phyloP scores from a whole-genome alignment of 225 moss, liverwort and hornwort species.

The Bryum argenteum region DNA sequence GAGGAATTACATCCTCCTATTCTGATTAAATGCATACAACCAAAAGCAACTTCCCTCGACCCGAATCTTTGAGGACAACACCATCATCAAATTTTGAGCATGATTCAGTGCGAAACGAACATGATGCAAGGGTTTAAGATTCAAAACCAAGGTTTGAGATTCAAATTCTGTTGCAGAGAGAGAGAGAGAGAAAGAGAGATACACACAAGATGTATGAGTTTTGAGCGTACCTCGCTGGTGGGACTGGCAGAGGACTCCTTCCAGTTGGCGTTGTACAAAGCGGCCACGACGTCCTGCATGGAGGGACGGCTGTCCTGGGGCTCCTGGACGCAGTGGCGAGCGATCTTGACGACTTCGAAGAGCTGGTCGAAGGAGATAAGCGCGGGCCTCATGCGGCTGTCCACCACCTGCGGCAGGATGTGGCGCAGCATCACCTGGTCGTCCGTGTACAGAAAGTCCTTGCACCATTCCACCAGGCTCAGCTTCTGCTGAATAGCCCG shows the following conservation, averaged over 20 bases:
- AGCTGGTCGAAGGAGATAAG: constrained; percentile 41
- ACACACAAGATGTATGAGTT: background rate
- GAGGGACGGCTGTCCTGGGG: constrained; percentile 44
- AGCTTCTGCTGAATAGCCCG: constrained; percentile 59
- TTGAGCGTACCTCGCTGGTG: constrained; percentile 30
- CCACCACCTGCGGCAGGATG: constrained; percentile 51
- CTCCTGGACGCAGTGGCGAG: constrained; percentile 52
- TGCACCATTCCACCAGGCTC: constrained; percentile 57
- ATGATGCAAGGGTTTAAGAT: no score
- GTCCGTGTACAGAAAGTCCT: constrained; percentile 42
- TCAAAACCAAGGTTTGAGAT: no score
- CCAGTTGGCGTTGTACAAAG: constrained; percentile 54
- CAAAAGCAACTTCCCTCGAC: no score
- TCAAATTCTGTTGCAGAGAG: no score
- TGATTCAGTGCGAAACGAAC: no score
- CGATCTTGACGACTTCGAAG: constrained; percentile 53
- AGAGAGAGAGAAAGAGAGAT: background rate
- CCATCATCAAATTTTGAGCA: no score
- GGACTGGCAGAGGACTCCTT: constrained; percentile 38
- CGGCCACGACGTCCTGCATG: constrained; percentile 58
- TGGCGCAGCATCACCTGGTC: constrained; percentile 64
- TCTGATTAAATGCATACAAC: no score
- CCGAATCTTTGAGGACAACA: no score
- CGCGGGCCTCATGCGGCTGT: constrained; percentile 43
- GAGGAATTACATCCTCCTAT: background rate